Conservation (phyloP, 179 eudicot species). For the Spergularia azorica region DNA sequence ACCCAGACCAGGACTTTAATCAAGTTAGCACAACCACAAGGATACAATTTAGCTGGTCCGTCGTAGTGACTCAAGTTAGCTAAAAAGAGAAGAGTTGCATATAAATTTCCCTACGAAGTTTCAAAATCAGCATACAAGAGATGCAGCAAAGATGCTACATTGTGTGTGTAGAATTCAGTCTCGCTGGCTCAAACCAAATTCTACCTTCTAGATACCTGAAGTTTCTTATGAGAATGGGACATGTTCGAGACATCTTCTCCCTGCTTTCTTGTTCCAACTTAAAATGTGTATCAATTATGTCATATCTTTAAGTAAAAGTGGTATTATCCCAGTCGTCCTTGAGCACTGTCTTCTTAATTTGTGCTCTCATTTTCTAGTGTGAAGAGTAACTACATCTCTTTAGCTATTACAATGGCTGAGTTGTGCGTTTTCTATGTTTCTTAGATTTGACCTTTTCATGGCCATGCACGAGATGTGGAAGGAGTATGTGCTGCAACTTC, state of each 20-base stretch:
- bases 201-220: background rate
- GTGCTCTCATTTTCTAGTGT: background rate
- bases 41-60: too few relatives aligned
- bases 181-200: background rate
- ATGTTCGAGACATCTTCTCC: background rate
- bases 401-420: background rate
- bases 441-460: slow-evolving; percentile 61
- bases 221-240: background rate
- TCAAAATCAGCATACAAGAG: too few relatives aligned
- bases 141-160: too few relatives aligned
- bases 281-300: background rate
- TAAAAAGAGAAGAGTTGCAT: too few relatives aligned
- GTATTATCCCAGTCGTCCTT: background rate
- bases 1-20: too few relatives aligned
- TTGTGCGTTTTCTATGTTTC: slow-evolving; percentile 20
- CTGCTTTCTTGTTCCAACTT: background rate
- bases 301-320: background rate
- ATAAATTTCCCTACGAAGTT: too few relatives aligned
- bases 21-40: too few relatives aligned
- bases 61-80: too few relatives aligned
- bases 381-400: background rate
- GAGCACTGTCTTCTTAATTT: background rate
- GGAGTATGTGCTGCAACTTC: slow-evolving; percentile 55
- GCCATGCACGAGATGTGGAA: slow-evolving; percentile 93
- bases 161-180: too few relatives aligned